Evolutionary conservation across 139 green algal genomes (phyloP).

Genomic region (Chloropicon primus): DNA sequence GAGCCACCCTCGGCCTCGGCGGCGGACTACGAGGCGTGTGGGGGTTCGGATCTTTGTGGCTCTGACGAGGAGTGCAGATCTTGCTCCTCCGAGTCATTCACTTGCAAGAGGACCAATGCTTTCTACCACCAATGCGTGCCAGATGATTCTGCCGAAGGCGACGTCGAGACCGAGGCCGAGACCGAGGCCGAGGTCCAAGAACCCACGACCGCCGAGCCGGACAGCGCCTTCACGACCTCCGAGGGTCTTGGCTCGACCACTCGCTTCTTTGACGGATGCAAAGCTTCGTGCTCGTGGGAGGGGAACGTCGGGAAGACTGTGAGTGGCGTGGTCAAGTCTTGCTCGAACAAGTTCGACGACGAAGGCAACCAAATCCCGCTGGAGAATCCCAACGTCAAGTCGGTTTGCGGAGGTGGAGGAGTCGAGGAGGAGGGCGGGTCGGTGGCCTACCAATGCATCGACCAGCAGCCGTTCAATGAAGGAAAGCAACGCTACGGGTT

Average conservation of each 20-base stretch:
- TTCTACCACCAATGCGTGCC: too few species aligned
- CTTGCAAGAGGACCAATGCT: too few species aligned
- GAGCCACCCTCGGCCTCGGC: too few species aligned
- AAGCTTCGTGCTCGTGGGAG: not conserved
- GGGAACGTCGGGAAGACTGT: not conserved
- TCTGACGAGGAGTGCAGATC: too few species aligned
- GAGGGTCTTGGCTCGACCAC: not conserved
- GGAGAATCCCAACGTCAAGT: not conserved
- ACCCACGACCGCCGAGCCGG: not conserved
- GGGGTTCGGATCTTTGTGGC: too few species aligned
- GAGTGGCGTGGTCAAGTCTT: not conserved
- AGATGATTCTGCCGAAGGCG: too few species aligned
- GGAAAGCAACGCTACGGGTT: not conserved
- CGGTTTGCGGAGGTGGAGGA: not conserved
- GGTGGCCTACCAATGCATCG: not conserved
- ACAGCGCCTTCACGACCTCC: too few species aligned
- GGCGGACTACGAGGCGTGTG: too few species aligned
- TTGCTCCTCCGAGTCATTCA: too few species aligned
- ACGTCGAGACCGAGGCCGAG: too few species aligned
- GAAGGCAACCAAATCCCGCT: not conserved
- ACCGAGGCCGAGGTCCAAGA: not conserved
- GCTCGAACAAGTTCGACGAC: not conserved
- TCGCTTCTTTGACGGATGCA: not conserved
- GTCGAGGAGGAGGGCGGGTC: not conserved
- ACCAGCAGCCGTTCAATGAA: not conserved